Percentiles rank a stretch among this genome's conserved stretches.
These are phyloP conservation scores for Colletotrichum agaves DNA, from an alignment of 2,329 filamentous ascomycete genomes.

Conservation along the genomic window DNA sequence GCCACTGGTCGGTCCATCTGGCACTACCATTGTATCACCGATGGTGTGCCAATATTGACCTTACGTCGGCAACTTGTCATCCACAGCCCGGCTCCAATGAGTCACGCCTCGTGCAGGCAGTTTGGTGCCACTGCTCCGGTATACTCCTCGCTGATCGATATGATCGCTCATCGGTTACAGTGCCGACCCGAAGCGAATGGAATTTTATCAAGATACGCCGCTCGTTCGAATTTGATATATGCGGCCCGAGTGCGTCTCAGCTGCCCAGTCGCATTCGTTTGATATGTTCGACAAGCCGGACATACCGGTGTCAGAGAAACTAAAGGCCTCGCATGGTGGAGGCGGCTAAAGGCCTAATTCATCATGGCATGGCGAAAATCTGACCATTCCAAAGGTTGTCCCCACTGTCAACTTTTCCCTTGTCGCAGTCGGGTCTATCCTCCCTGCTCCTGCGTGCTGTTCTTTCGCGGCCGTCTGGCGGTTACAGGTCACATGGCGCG, in stretches of 20 bases:
- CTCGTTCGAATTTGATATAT: background rate
- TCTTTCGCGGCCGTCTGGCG: background rate
- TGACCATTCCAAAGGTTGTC: background rate
- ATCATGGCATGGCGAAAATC: conserved; percentile 7
- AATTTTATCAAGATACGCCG: background rate
- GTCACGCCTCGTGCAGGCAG: conserved; percentile 2
- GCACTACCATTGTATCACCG: conserved; percentile 28
- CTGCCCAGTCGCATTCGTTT: conserved; percentile 18
- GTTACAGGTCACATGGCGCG: conserved; percentile 1
- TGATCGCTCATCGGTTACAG: background rate
- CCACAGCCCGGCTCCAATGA: background rate
- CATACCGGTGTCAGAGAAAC: conserved; percentile 25
- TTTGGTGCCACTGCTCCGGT: conserved; percentile 14
- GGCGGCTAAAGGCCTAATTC: conserved; percentile 5
- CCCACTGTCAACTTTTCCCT: conserved; percentile 10
- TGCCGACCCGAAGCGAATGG: background rate
- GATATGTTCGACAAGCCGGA: conserved; percentile 20
- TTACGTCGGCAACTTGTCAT: background rate
- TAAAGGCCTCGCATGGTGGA: background rate
- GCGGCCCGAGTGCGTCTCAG: conserved; percentile 16
- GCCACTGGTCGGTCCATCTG: conserved; percentile 29
- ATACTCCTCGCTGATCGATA: background rate
- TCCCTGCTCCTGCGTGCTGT: background rate
- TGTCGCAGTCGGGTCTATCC: background rate
- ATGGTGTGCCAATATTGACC: conserved; percentile 4